These are phyloP conservation scores for Kockiozyma suomiensis DNA, from an alignment of 805 yeast species.

Conservation along the genomic window DNA sequence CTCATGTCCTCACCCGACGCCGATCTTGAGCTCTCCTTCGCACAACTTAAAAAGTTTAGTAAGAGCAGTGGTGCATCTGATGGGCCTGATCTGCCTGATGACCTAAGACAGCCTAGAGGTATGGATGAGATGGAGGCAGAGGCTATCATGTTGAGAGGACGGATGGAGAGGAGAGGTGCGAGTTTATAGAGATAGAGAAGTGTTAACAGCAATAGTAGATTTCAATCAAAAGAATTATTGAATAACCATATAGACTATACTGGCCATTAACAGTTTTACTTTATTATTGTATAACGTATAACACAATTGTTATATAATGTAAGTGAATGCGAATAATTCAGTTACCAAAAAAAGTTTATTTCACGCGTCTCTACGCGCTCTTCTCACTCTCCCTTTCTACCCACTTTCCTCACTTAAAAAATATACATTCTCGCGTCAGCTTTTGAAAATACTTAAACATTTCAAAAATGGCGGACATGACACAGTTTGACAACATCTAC, in stretches of 20 bases:
- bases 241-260: too few species aligned
- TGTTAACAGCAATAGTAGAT: too few species aligned
- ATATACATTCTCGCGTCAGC: not conserved
- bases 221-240: too few species aligned
- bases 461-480: slow-evolving; percentile 32
- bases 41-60: slow-evolving; percentile 33
- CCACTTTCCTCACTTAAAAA: not conserved
- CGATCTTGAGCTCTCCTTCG: slow-evolving; percentile 41
- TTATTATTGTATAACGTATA: too few species aligned
- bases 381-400: not conserved
- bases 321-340: too few species aligned
- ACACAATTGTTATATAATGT: too few species aligned
- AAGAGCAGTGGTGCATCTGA: slow-evolving; percentile 18
- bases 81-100: slow-evolving; percentile 52
- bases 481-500: slow-evolving; percentile 87
- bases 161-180: slow-evolving; percentile 6
- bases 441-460: not conserved
- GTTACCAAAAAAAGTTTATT: too few species aligned
- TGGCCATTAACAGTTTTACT: too few species aligned
- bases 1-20: slow-evolving; percentile 60
- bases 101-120: slow-evolving; percentile 54
- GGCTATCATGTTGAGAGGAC: slow-evolving; percentile 46
- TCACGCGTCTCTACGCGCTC: not conserved
- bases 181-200: slow-evolving; percentile 3
- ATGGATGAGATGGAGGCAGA: slow-evolving; percentile 71